Evolutionary conservation across 2,329 filamentous ascomycete species (phyloP), one percentile per base, ranked within the genome.

Genomic region (Exophiala spinifera): DNA sequence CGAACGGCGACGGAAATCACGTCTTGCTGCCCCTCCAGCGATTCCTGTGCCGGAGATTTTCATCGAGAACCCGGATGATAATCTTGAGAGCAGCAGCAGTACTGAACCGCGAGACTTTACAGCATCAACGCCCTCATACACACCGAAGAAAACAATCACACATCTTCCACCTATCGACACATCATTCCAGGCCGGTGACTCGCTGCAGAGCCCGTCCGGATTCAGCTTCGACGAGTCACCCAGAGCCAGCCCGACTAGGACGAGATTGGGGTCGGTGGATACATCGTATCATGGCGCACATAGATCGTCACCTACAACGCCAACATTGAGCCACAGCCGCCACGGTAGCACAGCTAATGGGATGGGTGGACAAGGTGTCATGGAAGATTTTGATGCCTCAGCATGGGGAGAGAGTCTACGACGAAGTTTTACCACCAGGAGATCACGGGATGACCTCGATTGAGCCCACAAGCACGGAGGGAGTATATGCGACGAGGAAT

Each of bases 391-490:
- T 51, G 89, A 94, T 65, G 88, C 92, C 66, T 94, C 89, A 15
- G 86, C 88, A 14, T 97, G 92, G 92, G 89, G 92, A 48, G 89
- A 95, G 73, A 95, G 89, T 76, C 91, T 96, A 61, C 80, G 91
- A 60, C 81, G 90, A 59, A 95, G 90, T 73, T 90, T 94, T 63
- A 96, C 91, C 49, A 80, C 77, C 65, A 78, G 77, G 64, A 76
- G 81, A 54, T 28, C 51, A 14, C 42, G 54, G 33, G 47, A 40
- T 14, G 34, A 51, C 36, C 53, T 44, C n/a, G 52, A 50, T 28
- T 23, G 36, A 33, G 11, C 17, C 15, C n/a, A n/a, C n/a, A n/a
- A n/a, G n/a, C n/a, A n/a, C n/a, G n/a, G n/a, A 44, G 11, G 28
- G 19, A 45, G 28, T 43, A 15, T 34, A 44, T 15, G 14, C 34